Evolutionary conservation across 805 yeast species (phyloP), one percentile per base, ranked within the genome.

Genomic region (Komagataella populi): DNA sequence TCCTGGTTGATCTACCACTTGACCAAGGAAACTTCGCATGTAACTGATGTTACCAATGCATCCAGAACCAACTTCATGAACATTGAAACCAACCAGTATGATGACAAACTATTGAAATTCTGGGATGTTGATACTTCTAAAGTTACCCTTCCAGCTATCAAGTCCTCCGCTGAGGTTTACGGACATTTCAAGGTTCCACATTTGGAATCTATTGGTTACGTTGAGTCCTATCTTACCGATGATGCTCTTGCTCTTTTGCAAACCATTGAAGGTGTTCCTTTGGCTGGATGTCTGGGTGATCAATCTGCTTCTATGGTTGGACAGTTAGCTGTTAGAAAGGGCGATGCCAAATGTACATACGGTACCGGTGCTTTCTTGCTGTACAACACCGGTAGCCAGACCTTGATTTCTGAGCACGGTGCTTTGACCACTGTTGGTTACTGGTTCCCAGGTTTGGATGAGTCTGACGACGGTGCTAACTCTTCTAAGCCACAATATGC

Each of bases 291-390:
- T 68, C 72, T 90, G 30, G 97, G 97, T 53, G 98, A 90, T 69
- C 98, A 90, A 70, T 80, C 90, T 52, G 88, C 96, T 2, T 93
- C 97, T 1, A 68, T 91, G 54, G 96, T 89, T 49, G 98, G 97
- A 44, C 96, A 90, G 67, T 68, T 87, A 66, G 96, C 96, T 1
- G 79, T 88, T 60, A 74, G 78, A 56, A 75, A 79, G 47, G 96
- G 96, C 52, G 80, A 84, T 47, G 96, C 96, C 47, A 90, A 90
- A 68, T 88, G 96, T 73, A 90, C 98, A 8, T 90, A 89, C 62
- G 98, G 98, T 55, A 90, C 98, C 1, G 98, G 98, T 55, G 87
- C 96, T 65, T 90, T 90, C 73, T 68, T 90, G 55, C 72, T 91
- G 55, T 87, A 84, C 73, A 90, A 90, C 68, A 86, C 96, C 1